Percentiles rank a stretch among this genome's conserved stretches.
Evolutionary conservation across 257 asterid species (phyloP).

Genomic region (Solanum chiquidenum): DNA sequence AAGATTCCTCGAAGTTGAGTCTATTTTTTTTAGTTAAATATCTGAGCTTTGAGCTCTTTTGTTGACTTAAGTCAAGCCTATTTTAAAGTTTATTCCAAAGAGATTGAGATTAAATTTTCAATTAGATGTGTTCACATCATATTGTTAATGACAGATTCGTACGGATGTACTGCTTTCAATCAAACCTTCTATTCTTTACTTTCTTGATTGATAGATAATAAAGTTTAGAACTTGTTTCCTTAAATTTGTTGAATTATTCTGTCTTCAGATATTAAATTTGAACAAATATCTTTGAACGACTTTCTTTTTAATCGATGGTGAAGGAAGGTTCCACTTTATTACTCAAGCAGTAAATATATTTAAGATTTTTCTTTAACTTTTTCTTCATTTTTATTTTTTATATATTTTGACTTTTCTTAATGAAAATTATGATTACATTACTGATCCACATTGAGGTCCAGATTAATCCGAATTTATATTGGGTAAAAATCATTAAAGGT

Average conservation of each 20-base stretch:
- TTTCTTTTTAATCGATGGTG: not conserved
- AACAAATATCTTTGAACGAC: not conserved
- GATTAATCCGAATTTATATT: not conserved
- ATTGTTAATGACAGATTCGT: not conserved
- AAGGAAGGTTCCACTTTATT: not conserved
- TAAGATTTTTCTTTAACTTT: not conserved
- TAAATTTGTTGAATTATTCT: not conserved
- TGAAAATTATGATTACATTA: not conserved
- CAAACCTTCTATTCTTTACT: not conserved
- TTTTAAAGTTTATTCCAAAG: no score
- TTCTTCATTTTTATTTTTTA: not conserved
- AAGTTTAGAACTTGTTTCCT: not conserved
- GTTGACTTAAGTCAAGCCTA: not conserved
- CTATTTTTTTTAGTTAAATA: no score
- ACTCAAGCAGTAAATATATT: not conserved
- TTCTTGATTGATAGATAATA: not conserved
- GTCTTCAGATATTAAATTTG: not conserved
- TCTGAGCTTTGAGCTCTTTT: no score
- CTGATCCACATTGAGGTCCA: not conserved
- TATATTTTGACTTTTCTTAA: not conserved
- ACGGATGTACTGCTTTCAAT: not conserved
- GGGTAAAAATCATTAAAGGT: no score
- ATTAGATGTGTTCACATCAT: not conserved
- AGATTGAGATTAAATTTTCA: not conserved
- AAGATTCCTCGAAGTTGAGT: no score